A percentile compares a stretch with the other conserved stretches of the same genome.
phyloP scores from a whole-genome alignment of 345 rosid species.

The Arabidopsis arenosa region DNA sequence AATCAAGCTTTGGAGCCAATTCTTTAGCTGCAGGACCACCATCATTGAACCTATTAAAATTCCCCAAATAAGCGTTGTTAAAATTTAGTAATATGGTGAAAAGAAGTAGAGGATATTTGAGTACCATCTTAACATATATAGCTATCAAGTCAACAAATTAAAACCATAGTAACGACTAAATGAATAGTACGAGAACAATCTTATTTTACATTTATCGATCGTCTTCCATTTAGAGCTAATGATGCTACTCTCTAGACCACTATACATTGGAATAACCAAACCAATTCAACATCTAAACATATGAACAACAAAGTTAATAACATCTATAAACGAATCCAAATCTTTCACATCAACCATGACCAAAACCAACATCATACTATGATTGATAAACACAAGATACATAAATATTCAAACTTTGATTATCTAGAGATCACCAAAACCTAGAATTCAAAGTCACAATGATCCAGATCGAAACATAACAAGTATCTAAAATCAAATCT shows the following conservation, averaged over 20 bases:
- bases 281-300: not conserved
- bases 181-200: not conserved
- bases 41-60: conserved; percentile 54
- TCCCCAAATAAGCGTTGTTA: not conserved
- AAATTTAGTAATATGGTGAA: not conserved
- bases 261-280: not conserved
- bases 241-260: not conserved
- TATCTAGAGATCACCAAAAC: conserved; percentile 8
- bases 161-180: too few relatives aligned
- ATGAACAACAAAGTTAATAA: not conserved
- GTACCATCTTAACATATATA: not conserved
- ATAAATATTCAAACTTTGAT: not conserved
- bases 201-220: not conserved
- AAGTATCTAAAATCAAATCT: not conserved
- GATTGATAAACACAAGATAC: not conserved
- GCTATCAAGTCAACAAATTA: not conserved
- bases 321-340: conserved; percentile 1
- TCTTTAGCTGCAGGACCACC: conserved; percentile 94
- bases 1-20: conserved; percentile 65
- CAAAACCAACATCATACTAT: not conserved
- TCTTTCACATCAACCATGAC: not conserved
- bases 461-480: conserved; percentile 18
- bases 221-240: not conserved
- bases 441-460: not conserved
- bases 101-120: not conserved